A percentile compares a stretch with the other conserved stretches of the same genome.
Conservation (phyloP, 192 early-diverging fungal species). For the Backusella luteola region DNA sequence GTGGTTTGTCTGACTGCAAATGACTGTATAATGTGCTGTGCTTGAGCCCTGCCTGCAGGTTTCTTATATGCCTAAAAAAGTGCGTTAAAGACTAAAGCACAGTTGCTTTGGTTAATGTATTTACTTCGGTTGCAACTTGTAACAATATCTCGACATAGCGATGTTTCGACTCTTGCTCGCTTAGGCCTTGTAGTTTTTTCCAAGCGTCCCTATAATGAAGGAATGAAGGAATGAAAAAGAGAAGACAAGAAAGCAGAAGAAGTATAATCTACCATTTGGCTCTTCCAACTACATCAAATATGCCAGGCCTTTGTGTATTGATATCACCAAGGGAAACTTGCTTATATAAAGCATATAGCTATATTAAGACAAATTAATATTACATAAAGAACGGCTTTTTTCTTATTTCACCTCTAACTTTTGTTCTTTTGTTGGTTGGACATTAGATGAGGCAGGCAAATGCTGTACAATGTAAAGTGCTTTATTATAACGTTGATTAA, state of each 20-base stretch:
- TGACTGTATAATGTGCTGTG: slow-evolving; percentile 35
- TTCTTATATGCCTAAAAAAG: slow-evolving; percentile 26
- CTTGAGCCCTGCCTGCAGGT: slow-evolving; percentile 30
- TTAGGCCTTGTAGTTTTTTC: slow-evolving; percentile 47
- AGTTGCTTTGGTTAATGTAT: background rate
- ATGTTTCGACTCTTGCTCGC: slow-evolving; percentile 41
- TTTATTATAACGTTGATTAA: slow-evolving; percentile 34
- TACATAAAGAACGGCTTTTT: background rate
- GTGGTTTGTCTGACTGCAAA: slow-evolving; percentile 27
- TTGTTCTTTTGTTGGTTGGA: slow-evolving; percentile 41
- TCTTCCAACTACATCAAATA: slow-evolving; percentile 49
- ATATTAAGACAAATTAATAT: background rate
- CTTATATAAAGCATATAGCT: slow-evolving; percentile 53
- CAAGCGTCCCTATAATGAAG: slow-evolving; percentile 38
- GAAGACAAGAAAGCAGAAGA: background rate
- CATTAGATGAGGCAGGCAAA: slow-evolving; percentile 35
- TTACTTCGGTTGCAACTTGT: slow-evolving; percentile 26
- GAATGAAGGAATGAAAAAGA: background rate
- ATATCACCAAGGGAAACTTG: slow-evolving; percentile 45
- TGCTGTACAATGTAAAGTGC: slow-evolving; percentile 36
- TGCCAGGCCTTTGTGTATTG: slow-evolving; percentile 37
- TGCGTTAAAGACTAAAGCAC: background rate
- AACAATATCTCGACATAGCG: slow-evolving; percentile 35
- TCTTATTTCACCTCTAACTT: slow-evolving; percentile 29
- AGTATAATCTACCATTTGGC: slow-evolving; percentile 39